Base-by-base conservation (phyloP, 345 rosid genomes). In the Salix arbutifolia region DNA sequence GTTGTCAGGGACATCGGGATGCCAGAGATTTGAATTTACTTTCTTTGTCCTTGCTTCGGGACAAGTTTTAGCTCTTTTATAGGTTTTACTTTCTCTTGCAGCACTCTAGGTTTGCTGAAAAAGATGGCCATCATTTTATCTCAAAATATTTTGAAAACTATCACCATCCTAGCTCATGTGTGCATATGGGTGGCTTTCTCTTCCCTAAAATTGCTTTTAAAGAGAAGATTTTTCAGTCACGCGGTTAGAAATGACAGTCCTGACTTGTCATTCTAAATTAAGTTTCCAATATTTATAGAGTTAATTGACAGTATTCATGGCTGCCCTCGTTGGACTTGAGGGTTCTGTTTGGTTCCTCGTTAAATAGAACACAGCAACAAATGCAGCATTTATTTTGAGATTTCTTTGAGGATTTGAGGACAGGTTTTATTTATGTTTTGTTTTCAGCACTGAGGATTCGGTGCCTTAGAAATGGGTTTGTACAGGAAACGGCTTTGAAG, bases 1-100 rank as follows among this genome's bases (percentile, higher is more conserved):
- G 85, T 76, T 81, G 86, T 86, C 88, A 87, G 88, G 58, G 82
- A 74, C 52, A 72, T 69, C 89, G 85, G 86, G 66, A 56, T 72
- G 85, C 75, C 88, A 86, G 80, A 86, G 81, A 85, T 30, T 77
- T 60, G 19, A 71, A 69, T 70, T 74, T 52, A 69, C 74, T 71
- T 69, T 13, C n/a, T 76, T 80, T 80, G 84, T 78, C 82, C 78
- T 53, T 67, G 73, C 73, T 73, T 78, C 73, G 33, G 73, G 76
- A 44, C 72, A 58, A 60, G 33, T 7, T 56, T 44, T 58, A 60
- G 76, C 80, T 82, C 42, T 46, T 80, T 31, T 4, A 14, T 5
- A 7, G 64, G 71, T 48, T 79, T 75, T 70, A 60, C 77, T 56
- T 58, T 85, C 73, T 44, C 8, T 18, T 4, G 37, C 3, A 37